These are phyloP conservation scores for Volvariella surrecta DNA, from an alignment of 1,284 basidiomycete species.

Conservation along the genomic window DNA sequence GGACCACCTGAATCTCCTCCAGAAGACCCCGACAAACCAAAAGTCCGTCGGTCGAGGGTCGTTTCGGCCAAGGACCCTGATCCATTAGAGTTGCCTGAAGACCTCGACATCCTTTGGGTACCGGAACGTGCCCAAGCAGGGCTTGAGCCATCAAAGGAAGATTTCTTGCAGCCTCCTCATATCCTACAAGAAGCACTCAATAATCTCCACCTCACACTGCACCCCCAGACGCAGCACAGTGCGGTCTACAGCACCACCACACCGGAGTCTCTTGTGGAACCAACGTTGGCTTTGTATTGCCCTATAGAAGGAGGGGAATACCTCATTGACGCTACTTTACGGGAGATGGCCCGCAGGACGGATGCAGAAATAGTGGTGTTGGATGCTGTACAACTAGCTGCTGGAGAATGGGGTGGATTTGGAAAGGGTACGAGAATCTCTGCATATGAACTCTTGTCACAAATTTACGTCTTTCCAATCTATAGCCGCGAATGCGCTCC, in stretches of 20 bases:
- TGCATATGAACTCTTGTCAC: slow-evolving; percentile 5
- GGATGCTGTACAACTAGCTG: slow-evolving; percentile 75
- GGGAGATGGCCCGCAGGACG: slow-evolving; percentile 62
- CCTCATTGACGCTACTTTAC: slow-evolving; percentile 70
- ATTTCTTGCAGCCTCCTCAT: slow-evolving; percentile 29
- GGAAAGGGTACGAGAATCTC: slow-evolving; percentile 46
- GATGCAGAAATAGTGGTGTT: slow-evolving; percentile 75
- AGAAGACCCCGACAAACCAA: slow-evolving; percentile 36
- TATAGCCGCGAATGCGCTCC: slow-evolving; percentile 54
- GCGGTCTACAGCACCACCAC: slow-evolving; percentile 46
- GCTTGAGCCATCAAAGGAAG: slow-evolving; percentile 15
- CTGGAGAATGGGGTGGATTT: slow-evolving; percentile 71
- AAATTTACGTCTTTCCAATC: slow-evolving; percentile 2
- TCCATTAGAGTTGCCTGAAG: slow-evolving; percentile 39
- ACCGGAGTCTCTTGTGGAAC: slow-evolving; percentile 50
- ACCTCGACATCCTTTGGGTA: slow-evolving; percentile 57
- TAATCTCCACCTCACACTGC: slow-evolving; percentile 65
- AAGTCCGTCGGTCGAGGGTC: slow-evolving; percentile 28
- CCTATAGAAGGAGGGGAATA: slow-evolving; percentile 70
- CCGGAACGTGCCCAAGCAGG: slow-evolving; percentile 28
- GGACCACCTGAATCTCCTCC: slow-evolving; percentile 21
- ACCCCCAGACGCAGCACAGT: slow-evolving; percentile 71
- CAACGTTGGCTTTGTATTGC: slow-evolving; percentile 73
- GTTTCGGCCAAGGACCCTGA: slow-evolving; percentile 29
- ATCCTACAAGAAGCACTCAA: slow-evolving; percentile 66